Evolutionary conservation across 352 stramenopile species (phyloP).

Genomic region (Pythium dissimile): DNA sequence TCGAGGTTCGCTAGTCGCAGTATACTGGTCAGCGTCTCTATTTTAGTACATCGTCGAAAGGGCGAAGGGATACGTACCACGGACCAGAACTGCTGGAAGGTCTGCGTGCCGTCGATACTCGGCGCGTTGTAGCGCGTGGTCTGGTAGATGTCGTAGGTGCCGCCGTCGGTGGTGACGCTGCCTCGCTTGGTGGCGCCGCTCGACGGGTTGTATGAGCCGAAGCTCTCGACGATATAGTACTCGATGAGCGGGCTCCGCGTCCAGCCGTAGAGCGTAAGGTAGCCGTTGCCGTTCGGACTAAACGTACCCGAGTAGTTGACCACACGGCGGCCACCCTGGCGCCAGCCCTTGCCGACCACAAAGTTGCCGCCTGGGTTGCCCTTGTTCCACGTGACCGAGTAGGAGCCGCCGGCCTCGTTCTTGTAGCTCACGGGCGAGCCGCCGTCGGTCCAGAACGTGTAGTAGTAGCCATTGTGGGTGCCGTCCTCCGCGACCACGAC

Average conservation of each 20-base stretch:
- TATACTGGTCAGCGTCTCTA: neutral
- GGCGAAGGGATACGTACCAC: conserved; percentile 2
- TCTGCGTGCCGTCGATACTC: conserved; percentile 8
- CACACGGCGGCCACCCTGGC: neutral
- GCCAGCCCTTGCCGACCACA: conserved; percentile 6
- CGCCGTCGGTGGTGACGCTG: neutral
- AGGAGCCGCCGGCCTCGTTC: conserved; percentile 2
- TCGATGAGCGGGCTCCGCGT: conserved; percentile 9
- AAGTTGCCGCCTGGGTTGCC: conserved; percentile 6
- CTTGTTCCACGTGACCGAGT: conserved; percentile 3
- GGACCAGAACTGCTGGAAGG: conserved; percentile 15
- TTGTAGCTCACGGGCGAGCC: neutral
- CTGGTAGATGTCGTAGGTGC: conserved; percentile 12
- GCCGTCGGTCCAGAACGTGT: conserved; percentile 12
- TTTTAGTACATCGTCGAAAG: too few relatives aligned
- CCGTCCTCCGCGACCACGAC: neutral
- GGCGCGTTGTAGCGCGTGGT: conserved; percentile 10
- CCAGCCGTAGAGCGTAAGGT: conserved; percentile 9
- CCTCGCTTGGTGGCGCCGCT: conserved; percentile 2
- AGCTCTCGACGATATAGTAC: conserved; percentile 13
- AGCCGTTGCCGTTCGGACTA: conserved; percentile 6
- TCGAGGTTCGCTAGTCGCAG: neutral
- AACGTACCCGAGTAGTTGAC: conserved; percentile 2
- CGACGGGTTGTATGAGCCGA: conserved; percentile 10
- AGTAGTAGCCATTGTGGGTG: conserved; percentile 2